phyloP scores from a whole-genome alignment of 352 stramenopile genomes.

The Ophiocytium majus region DNA sequence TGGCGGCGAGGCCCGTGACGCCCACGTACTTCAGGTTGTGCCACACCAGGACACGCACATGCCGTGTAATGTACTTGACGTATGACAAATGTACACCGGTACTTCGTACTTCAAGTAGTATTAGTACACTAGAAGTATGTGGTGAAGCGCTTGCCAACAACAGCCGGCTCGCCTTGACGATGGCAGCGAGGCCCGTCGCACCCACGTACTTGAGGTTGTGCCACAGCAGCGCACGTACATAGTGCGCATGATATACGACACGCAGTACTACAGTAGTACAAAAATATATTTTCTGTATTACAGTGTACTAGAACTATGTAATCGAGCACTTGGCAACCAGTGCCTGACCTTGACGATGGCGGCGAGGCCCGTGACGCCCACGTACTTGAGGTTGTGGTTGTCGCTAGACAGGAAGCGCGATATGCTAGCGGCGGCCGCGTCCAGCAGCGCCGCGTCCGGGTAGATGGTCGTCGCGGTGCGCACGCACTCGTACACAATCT shows the following conservation, averaged over 20 bases:
- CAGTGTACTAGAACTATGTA: neutral
- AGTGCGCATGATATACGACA: no score
- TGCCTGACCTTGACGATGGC: slow-evolving; percentile 87
- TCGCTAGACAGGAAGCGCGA: slow-evolving; percentile 89
- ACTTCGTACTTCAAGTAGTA: no score
- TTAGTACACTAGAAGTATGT: no score
- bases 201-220: slow-evolving; percentile 85
- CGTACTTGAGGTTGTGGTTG: slow-evolving; percentile 79
- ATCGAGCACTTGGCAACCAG: neutral
- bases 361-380: slow-evolving; percentile 97
- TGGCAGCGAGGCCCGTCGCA: slow-evolving; percentile 95
- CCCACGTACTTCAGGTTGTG: slow-evolving; percentile 85
- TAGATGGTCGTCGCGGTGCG: slow-evolving; percentile 98
- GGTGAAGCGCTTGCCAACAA: no score
- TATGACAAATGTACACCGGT: no score
- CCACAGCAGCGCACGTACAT: no score
- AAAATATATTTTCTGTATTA: slow-evolving; percentile 26
- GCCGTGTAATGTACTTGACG: no score
- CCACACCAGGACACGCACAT: no score
- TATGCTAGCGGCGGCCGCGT: slow-evolving; percentile 79
- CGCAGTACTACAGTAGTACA: no score
- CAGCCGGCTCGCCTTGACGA: slow-evolving; percentile 73
- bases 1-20: slow-evolving; percentile 95
- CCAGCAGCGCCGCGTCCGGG: slow-evolving; percentile 94
- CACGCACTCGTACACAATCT: slow-evolving; percentile 95